phyloP scores from a whole-genome alignment of 805 yeast genomes.

The Saccharomycopsis guyanensis region DNA sequence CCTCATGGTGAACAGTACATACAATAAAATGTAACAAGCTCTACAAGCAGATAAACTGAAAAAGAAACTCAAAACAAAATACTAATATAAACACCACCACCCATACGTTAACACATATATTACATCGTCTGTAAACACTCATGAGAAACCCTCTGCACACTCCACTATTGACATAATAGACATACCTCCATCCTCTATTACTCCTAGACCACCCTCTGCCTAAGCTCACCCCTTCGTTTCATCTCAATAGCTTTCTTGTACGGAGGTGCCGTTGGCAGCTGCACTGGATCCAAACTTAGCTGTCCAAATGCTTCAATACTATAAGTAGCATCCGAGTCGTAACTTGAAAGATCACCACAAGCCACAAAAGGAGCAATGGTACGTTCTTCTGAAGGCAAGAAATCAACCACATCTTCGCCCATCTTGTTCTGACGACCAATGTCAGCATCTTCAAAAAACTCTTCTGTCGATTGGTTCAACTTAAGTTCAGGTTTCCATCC shows the following conservation, averaged over 20 bases:
- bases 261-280: slow-evolving; percentile 94
- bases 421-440: slow-evolving; percentile 41
- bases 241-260: slow-evolving; percentile 85
- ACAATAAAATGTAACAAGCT: no score
- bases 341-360: slow-evolving; percentile 84
- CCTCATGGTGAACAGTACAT: no score
- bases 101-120: no score
- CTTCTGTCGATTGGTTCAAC: slow-evolving; percentile 60
- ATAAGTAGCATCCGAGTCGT: slow-evolving; percentile 95
- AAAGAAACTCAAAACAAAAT: no score
- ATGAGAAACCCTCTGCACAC: no score
- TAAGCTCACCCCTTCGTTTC: slow-evolving; percentile 65
- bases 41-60: no score
- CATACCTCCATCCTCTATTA: no score
- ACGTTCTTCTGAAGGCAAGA: slow-evolving; percentile 55
- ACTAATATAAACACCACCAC: no score
- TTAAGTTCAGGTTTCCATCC: slow-evolving; percentile 74
- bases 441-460: slow-evolving; percentile 60
- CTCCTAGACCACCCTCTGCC: slow-evolving; percentile 17
- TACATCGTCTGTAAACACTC: no score
- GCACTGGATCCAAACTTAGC: slow-evolving; percentile 78
- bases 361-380: slow-evolving; percentile 86
- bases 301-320: slow-evolving; percentile 23
- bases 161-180: no score
- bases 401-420: slow-evolving; percentile 35